Conservation (phyloP, 2,329 filamentous ascomycete genomes). For the Calonectria leucothoes region DNA sequence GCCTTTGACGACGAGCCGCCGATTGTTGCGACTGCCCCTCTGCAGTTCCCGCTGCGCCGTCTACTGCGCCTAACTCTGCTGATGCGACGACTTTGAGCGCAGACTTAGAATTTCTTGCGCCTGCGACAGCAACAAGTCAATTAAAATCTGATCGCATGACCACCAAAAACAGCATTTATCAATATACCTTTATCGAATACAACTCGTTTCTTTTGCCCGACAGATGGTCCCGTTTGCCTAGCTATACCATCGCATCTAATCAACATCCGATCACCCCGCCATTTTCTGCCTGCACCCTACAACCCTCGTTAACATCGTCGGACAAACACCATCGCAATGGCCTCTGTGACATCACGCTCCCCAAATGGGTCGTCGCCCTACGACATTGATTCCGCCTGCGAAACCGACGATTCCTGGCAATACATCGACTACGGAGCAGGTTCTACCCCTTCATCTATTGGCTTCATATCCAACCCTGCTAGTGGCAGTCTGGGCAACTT, state of each 20-base stretch:
- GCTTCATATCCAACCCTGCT: slow-evolving; percentile 62
- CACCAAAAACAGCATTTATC: neutral
- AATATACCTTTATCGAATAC: neutral
- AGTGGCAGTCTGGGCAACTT: slow-evolving; percentile 64
- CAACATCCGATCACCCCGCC: neutral
- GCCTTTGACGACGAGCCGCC: neutral
- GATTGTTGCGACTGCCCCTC: neutral
- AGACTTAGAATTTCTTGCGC: neutral
- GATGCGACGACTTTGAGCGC: neutral
- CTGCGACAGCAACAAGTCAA: neutral
- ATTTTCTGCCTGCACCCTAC: neutral
- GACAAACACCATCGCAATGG: slow-evolving; percentile 38
- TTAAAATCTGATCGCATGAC: slow-evolving; percentile 22
- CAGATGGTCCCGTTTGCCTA: neutral
- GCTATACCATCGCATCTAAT: neutral
- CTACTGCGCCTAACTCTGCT: neutral
- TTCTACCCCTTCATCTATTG: slow-evolving; percentile 52
- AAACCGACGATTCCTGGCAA: slow-evolving; percentile 59
- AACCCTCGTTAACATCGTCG: neutral
- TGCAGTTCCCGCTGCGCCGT: neutral
- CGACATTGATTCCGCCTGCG: slow-evolving; percentile 53
- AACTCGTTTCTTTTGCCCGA: neutral
- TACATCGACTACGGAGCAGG: slow-evolving; percentile 52
- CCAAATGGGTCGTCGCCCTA: slow-evolving; percentile 52
- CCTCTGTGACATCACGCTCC: slow-evolving; percentile 55